Evolutionary conservation across 1,284 basidiomycete species (phyloP).

Genomic region (Ustanciosporium gigantosporum): DNA sequence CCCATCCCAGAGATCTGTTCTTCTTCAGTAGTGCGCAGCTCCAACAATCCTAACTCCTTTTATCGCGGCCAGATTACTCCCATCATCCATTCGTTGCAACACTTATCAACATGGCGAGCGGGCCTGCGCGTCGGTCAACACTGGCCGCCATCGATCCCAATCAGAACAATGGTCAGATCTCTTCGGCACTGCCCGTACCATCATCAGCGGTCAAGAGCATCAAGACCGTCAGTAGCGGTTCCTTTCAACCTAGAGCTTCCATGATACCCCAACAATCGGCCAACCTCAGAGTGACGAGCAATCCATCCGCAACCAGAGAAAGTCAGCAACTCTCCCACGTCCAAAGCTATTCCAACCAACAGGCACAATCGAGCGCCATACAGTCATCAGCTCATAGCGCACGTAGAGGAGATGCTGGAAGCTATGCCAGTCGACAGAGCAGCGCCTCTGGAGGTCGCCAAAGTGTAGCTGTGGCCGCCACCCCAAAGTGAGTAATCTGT

Average conservation of each 20-base stretch:
- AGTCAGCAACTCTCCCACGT: background rate
- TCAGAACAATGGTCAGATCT: slow-evolving; percentile 37
- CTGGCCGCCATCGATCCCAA: slow-evolving; percentile 50
- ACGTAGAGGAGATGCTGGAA: slow-evolving; percentile 21
- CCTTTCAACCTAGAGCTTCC: slow-evolving; percentile 31
- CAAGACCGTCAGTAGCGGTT: slow-evolving; percentile 21
- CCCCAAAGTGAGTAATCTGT: slow-evolving; percentile 40
- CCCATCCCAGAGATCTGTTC: too few relatives aligned
- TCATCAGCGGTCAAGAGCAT: slow-evolving; percentile 36
- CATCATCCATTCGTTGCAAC: too few relatives aligned
- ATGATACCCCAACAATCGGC: slow-evolving; percentile 39
- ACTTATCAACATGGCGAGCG: slow-evolving; percentile 28
- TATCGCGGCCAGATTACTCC: too few relatives aligned
- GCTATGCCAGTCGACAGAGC: slow-evolving; percentile 34
- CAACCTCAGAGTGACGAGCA: background rate
- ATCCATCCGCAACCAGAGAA: background rate
- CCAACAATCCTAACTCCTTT: too few relatives aligned
- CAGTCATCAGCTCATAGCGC: slow-evolving; percentile 25
- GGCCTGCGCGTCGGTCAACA: slow-evolving; percentile 44
- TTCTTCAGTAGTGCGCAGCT: too few relatives aligned
- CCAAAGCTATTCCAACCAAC: slow-evolving; percentile 1
- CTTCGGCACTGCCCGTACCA: slow-evolving; percentile 33
- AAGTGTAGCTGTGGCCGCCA: slow-evolving; percentile 39
- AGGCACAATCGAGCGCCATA: slow-evolving; percentile 13
- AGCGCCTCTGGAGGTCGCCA: slow-evolving; percentile 35